phyloP scores from a whole-genome alignment of 257 asterid species.

The Solanum microdontum region DNA sequence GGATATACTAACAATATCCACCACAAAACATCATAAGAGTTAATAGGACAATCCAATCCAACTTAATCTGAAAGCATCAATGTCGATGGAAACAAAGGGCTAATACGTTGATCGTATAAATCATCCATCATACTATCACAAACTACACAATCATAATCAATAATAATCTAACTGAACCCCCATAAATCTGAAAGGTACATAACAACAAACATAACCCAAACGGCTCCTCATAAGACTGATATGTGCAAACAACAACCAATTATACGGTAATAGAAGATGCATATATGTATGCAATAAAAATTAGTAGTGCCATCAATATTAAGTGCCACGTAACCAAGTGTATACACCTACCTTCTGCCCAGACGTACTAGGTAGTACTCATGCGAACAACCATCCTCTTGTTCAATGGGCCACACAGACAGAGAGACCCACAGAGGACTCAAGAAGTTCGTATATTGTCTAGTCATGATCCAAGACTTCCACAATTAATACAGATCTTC shows the following conservation, averaged over 20 bases:
- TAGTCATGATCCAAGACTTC: background rate
- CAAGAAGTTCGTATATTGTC: background rate
- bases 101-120: background rate
- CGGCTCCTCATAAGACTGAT: too few species aligned
- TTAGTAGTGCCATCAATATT: background rate
- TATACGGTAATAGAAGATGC: background rate
- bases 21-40: too few species aligned
- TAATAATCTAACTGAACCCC: background rate
- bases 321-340: background rate
- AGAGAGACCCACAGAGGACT: background rate
- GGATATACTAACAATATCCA: too few species aligned
- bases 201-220: too few species aligned
- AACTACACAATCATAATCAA: background rate
- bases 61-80: too few species aligned
- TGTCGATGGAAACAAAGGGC: background rate
- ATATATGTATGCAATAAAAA: background rate
- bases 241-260: background rate
- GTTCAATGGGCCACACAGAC: background rate
- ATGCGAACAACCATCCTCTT: background rate
- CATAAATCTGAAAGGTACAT: background rate
- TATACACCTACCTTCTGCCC: background rate
- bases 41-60: background rate
- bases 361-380: background rate
- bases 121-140: too few species aligned
- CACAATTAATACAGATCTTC: background rate